Base-by-base conservation (phyloP, 805 yeast species). In the Cyberlindnera maclurae region DNA sequence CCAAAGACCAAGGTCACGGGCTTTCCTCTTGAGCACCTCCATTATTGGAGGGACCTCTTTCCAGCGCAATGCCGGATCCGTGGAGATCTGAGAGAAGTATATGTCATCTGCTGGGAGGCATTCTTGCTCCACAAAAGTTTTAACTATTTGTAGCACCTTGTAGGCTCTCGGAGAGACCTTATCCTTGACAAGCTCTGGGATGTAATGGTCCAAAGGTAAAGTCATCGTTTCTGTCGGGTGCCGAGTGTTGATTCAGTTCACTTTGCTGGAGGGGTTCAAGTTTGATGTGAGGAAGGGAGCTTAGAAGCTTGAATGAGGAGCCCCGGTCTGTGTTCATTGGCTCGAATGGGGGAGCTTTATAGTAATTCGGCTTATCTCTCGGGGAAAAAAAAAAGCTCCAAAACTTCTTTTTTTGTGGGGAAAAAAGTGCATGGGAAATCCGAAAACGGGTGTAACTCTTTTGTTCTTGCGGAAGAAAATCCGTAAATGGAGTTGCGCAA, bases 101-200 rank as follows among this genome's bases (percentile, higher is more conserved):
- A 68, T 47, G n/a, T 55, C 52, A 45, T 73, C 79, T 2, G 75
- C 77, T 7, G 85, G 83, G 28, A 72, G 44, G 49, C 79, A 71
- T 48, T 74, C 78, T 27, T 68, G 64, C 29, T 73, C 73, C 15
- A 78, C 79, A 52, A 77, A 77, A 37, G 64, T 63, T 47, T 70
- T 70, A 22, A 68, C 64, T 40, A 54, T 51, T 15, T 41, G 40
- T 8, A 65, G 50, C 10, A 65, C 57, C 15, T 57, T 62, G 26
- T 51, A 52, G 7, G 61, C 71, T 24, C 59, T 50, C 15, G 55
- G 54, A 10, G 65, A 55, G 37, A 67, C 47, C 38, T 57, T 51
- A 38, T 55, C 58, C 36, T 49, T 54, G 29, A 63, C 65, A 8
- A 62, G 44, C n/a, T 58, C 59, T 4, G 69, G 69, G 30, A 64